Base-by-base conservation (phyloP, 345 rosid species). In the Fremontodendron californicum region DNA sequence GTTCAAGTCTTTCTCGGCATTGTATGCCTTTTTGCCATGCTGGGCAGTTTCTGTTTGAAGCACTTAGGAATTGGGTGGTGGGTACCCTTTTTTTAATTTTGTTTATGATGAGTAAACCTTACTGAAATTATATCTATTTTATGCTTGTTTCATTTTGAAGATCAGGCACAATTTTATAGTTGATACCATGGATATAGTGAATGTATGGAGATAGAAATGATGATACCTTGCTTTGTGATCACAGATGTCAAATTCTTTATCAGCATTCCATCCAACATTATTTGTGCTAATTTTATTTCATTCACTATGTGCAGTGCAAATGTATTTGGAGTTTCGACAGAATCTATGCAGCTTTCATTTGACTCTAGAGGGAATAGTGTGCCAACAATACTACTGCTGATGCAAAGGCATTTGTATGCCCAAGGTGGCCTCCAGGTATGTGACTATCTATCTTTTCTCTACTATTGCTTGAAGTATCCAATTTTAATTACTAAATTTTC, bases 241-340 rank as follows among this genome's bases (percentile, higher is more conserved):
- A 39, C 2, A n/a, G 29, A 8, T 39, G 9, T 40, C 31, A 65
- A n/a, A 39, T 49, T n/a, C 48, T 19, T 37, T 19, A 37, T 29
- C 37, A 27, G 5, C n/a, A 29, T 31, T 61, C 40, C 39, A 15
- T 61, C n/a, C 31, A 46, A 29, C 40, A 40, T 21, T n/a, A n/a
- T 64, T 42, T 54, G 9, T 21, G 68, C 37, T 73, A 31, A 15
- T 80, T 23, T 57, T 63, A 25, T 16, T 43, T 54, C 10, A 49
- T 11, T 76, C 75, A 71, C 62, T 45, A 48, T 75, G 58, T 86
- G 89, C 85, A 96, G 99, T 87, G 90, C 94, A 37, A 92, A 83
- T 77, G 99, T 94, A 66, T 96, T 96, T 73, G 98, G 99, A 5
- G 99, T 96, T 70, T 96, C 99, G 1, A 93, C 99, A 0, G 94